Base-by-base conservation (phyloP, 2,329 filamentous ascomycete genomes). In the Colletotrichum lini region DNA sequence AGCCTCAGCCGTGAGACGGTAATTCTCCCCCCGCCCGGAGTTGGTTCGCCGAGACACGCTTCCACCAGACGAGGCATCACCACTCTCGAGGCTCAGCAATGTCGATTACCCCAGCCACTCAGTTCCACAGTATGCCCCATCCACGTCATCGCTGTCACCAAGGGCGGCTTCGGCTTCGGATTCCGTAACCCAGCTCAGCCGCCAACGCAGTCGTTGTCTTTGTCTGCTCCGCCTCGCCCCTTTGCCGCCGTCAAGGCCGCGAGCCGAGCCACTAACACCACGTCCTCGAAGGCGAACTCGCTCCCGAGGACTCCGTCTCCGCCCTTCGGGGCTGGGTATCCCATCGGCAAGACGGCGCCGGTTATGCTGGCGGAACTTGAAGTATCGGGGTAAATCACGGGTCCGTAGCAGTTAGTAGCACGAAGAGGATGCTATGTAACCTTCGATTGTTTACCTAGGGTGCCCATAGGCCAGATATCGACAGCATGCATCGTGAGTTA, bases 181-280 rank as follows among this genome's bases (percentile, higher is more conserved):
- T 75, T 81, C 35, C 35, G 78, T 78, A 26, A 75, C 75, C 21
- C 74, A 80, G 53, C 77, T 83, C 21, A 71, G 75, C 60, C 75
- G 64, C 77, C 58, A 81, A 81, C 75, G 82, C 78, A 12, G 77
- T 84, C 54, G 75, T 85, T 50, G 82, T 80, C 26, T 73, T 84
- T 30, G 82, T 83, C 44, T 80, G 84, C 65, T 76, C 79, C 53
- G 35, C 45, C 30, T 40, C 58, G 18, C 15, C 63, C 18, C 38
- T 63, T 73, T n/a, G 16, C 58, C 21, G 38, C 64, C 26, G 49
- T 67, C 40, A 16, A 40, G 13, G 30, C 42, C 35, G 1, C 47
- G 38, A 23, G 38, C 23, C 23, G 40, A 45, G 65, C 42, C 62
- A 18, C 18, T 12, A 44, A 65, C 35, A 38, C 1, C 72, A 73